Evolutionary conservation across 805 yeast genomes (phyloP), one percentile per base, ranked within the genome.

Genomic region (Kockiozyma suomiensis): DNA sequence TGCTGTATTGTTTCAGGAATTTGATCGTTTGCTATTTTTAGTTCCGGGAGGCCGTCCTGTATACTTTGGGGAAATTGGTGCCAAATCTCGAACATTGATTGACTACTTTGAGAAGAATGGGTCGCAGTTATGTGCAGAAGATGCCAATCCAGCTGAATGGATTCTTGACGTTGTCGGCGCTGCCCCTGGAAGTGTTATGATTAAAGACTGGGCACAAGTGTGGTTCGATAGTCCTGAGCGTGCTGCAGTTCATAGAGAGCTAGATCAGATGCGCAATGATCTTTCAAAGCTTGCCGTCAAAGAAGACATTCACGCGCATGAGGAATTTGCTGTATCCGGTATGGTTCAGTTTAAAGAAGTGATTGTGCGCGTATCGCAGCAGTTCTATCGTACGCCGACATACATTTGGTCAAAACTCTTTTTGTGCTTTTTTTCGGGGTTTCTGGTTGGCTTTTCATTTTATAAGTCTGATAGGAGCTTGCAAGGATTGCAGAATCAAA

Each of bases 71-170:
- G 91, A 87, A 64, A 83, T 87, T 68, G 94, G 94, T 65, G 77
- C 79, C 59, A 81, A 83, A 70, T 86, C 88, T 53, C 59, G 66
- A 42, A 77, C 85, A 2, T 77, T 88, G 73, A 81, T 85, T 37
- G 43, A 78, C 59, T 88, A 87, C 72, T 87, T 87, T 69, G 92
- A 87, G 75, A 79, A 79, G 66, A 73, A 86, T 65, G 91, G 90
- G 56, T 83, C 91, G 45, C 81, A 79, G 21, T 75, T 76, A 54
- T 87, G 92, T 75, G 90, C 92, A n/a, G 75, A 78, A 3, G 78
- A 78, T 46, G 90, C 89, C 3, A 88, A 88, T 66, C 94, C 93
- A 30, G 93, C 92, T 13, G 96, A 90, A 76, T 90, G 96, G 94
- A 90, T 90, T 96, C 78, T 90, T 74, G 87, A 87, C 42, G 70